These are phyloP conservation scores for Hymenoscyphus linearis DNA, from an alignment of 2,329 filamentous ascomycete genomes.

Conservation along the genomic window DNA sequence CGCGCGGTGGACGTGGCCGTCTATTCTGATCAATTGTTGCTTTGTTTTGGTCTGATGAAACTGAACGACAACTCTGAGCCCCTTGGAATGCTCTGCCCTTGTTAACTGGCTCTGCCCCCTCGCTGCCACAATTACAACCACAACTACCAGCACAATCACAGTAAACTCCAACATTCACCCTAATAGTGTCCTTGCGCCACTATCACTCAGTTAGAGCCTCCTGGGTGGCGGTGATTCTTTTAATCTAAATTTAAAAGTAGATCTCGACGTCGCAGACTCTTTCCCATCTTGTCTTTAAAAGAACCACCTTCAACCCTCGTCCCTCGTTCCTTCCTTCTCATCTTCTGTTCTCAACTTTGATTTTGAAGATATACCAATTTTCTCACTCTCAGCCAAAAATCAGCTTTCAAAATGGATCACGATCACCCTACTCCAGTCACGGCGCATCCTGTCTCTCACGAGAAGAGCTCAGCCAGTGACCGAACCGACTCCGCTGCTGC, in stretches of 20 bases:
- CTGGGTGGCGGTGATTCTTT: background rate
- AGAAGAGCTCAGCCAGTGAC: background rate
- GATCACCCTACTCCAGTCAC: background rate
- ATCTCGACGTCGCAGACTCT: too few species aligned
- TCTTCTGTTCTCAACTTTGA: background rate
- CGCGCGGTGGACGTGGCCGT: background rate
- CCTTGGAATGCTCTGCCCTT: background rate
- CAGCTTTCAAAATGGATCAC: background rate
- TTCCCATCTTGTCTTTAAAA: background rate
- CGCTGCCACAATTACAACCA: background rate
- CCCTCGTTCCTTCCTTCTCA: background rate
- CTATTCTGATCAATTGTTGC: background rate
- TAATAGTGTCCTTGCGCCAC: background rate
- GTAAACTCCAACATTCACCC: background rate
- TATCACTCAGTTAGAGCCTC: background rate
- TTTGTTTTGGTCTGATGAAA: background rate
- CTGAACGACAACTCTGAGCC: background rate
- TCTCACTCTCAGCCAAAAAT: background rate
- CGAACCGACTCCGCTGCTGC: background rate
- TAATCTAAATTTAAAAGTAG: background rate
- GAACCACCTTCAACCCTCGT: too few species aligned
- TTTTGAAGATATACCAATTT: background rate
- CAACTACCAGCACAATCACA: too few species aligned
- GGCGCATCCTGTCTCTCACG: background rate
- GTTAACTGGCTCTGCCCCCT: background rate